Conservation (phyloP, 2,329 filamentous ascomycete genomes). For the Fusarium odoratissimum region DNA sequence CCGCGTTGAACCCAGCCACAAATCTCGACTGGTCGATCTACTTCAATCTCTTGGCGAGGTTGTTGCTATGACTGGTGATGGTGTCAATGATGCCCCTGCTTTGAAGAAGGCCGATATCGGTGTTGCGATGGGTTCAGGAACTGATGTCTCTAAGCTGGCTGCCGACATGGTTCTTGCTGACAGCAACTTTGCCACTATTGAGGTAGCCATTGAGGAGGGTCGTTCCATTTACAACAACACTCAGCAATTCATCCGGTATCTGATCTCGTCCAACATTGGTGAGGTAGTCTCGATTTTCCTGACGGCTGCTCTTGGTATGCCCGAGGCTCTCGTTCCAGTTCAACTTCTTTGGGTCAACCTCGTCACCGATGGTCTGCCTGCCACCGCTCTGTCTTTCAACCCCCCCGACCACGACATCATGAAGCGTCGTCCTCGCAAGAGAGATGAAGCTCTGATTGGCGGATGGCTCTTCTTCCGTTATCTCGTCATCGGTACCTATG, state of each 20-base stretch:
- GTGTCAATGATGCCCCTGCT: constrained; percentile 97
- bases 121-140: constrained; percentile 98
- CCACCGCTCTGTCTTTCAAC: constrained; percentile 97
- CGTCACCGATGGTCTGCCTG: constrained; percentile 95
- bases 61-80: constrained; percentile 98
- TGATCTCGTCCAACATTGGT: constrained; percentile 99
- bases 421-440: constrained; percentile 89
- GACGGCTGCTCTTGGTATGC: constrained; percentile 95
- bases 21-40: constrained; percentile 96
- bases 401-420: constrained; percentile 98
- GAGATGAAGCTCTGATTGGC: constrained; percentile 90
- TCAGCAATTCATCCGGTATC: constrained; percentile 98
- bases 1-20: constrained; percentile 93
- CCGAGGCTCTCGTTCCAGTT: constrained; percentile 95
- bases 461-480: constrained; percentile 99
- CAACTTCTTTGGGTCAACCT: constrained; percentile 99
- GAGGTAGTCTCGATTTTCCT: constrained; percentile 99
- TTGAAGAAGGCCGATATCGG: constrained; percentile 99
- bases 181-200: constrained; percentile 98
- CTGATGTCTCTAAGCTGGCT: constrained; percentile 94
- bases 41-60: constrained; percentile 93
- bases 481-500: constrained; percentile 94
- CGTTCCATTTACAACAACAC: constrained; percentile 99
- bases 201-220: constrained; percentile 94
- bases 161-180: constrained; percentile 99